Evolutionary conservation across 768 basidiomycete genomes (phyloP), one percentile per base, ranked within the genome.

Genomic region (Fomitopsis serialis): DNA sequence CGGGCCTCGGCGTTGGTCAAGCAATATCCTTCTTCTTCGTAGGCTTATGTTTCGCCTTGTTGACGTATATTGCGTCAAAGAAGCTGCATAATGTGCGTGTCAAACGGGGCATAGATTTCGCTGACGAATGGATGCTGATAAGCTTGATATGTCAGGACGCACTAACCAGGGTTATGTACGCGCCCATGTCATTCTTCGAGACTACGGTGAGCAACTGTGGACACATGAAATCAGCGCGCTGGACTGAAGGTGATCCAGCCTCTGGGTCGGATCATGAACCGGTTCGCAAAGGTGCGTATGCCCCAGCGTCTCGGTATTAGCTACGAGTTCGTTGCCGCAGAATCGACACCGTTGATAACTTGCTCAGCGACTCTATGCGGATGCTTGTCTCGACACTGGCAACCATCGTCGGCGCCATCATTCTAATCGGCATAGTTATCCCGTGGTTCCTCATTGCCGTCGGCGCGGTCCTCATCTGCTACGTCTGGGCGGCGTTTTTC

Each of bases 101-200:
- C 2, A 7, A 21, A 6, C 17, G 19, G n/a, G 7, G 25, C 48
- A 25, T 44, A 15, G 2, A 27, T 25, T 23, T 35, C 12, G 35
- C n/a, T 49, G 7, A 12, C 17, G 2, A 2, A 37, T 19, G 45
- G 24, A 21, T 42, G 35, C 44, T 32, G 11, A 32, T 32, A 32
- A n/a, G 6, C 29, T 6, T 11, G 7, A 21, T 11, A 15, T 9
- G 25, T 52, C 58, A 85, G 82, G 70, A 68, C 55, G 83, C 89
- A 5, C 79, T 89, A 51, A 69, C 73, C 8, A 80, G 85, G 21
- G 79, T 93, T 45, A 80, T 95, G 78, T 80, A 84, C 64, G 89
- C 91, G 0, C 92, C 92, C 0, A 92, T 91, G 85, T 83, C 82
- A 7, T 94, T 92, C 72, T 95, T 92, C 63, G 93, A 95, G 63